Evolutionary conservation across 2,329 filamentous ascomycete species (phyloP).

Genomic region (Pseudogymnoascus sp.): DNA sequence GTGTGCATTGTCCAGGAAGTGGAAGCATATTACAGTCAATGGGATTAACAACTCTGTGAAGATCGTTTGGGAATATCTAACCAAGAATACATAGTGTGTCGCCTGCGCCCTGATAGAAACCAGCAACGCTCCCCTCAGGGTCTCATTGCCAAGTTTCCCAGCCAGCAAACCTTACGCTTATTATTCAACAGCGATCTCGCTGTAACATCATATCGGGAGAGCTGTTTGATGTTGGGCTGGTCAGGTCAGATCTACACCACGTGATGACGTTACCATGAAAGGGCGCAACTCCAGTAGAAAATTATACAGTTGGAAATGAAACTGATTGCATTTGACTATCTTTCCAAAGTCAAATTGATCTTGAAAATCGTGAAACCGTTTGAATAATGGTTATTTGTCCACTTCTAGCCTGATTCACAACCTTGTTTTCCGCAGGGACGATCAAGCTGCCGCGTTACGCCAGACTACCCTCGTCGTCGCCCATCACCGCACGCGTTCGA

Average conservation of each 20-base stretch:
- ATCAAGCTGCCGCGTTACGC: not conserved
- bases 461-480: not conserved
- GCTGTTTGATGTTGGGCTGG: not conserved
- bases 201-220: not conserved
- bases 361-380: constrained; percentile 1
- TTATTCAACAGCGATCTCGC: not conserved
- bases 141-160: not conserved
- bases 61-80: not conserved
- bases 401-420: not conserved
- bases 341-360: not conserved
- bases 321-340: not conserved
- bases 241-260: constrained; percentile 1
- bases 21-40: not conserved
- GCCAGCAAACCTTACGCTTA: not conserved
- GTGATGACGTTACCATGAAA: constrained; percentile 5
- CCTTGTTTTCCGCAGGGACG: not conserved
- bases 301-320: not conserved
- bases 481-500: not conserved
- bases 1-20: not conserved
- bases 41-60: not conserved
- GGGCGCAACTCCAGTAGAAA: constrained; percentile 1
- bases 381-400: not conserved
- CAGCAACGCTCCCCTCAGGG: not conserved
- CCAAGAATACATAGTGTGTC: not conserved
- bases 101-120: not conserved